phyloP scores from a whole-genome alignment of 176 grass and related monocot species.

The Elaeis guineensis region DNA sequence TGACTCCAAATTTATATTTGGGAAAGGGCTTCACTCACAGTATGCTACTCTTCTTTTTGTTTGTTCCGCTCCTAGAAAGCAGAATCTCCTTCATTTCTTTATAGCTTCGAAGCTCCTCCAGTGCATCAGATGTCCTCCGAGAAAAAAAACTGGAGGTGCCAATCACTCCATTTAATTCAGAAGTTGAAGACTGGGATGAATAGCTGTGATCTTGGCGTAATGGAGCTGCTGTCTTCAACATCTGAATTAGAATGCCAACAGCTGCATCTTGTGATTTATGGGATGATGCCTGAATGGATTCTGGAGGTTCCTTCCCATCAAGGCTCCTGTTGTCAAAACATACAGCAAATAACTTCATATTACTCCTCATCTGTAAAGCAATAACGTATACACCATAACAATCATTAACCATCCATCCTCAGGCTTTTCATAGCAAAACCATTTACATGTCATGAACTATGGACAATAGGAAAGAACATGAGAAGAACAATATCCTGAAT shows the following conservation, averaged over 20 bases:
- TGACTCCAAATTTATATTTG: no score
- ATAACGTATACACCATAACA: no score
- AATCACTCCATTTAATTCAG: slow-evolving; percentile 28
- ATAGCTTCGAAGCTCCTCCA: slow-evolving; percentile 61
- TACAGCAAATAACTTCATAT: background rate
- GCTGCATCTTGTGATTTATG: slow-evolving; percentile 83
- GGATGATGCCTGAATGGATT: slow-evolving; percentile 34
- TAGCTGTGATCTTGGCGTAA: slow-evolving; percentile 45
- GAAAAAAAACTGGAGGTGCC: slow-evolving; percentile 41
- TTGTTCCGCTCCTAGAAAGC: slow-evolving; percentile 35
- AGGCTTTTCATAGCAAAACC: background rate
- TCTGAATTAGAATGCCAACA: slow-evolving; percentile 66
- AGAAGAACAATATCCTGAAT: no score
- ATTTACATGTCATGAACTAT: no score
- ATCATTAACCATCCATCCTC: no score
- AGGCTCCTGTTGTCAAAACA: slow-evolving; percentile 32
- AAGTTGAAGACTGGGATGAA: slow-evolving; percentile 38
- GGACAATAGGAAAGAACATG: no score
- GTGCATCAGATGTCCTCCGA: slow-evolving; percentile 53
- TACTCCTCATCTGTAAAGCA: no score
- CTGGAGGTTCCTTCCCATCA: slow-evolving; percentile 53
- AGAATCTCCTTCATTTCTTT: slow-evolving; percentile 59
- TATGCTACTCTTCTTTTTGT: slow-evolving; percentile 5
- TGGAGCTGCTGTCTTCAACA: slow-evolving; percentile 45
- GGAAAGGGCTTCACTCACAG: no score